Conservation (phyloP, 495 filamentous ascomycete genomes). For the Lindgomyces ingoldianus region DNA sequence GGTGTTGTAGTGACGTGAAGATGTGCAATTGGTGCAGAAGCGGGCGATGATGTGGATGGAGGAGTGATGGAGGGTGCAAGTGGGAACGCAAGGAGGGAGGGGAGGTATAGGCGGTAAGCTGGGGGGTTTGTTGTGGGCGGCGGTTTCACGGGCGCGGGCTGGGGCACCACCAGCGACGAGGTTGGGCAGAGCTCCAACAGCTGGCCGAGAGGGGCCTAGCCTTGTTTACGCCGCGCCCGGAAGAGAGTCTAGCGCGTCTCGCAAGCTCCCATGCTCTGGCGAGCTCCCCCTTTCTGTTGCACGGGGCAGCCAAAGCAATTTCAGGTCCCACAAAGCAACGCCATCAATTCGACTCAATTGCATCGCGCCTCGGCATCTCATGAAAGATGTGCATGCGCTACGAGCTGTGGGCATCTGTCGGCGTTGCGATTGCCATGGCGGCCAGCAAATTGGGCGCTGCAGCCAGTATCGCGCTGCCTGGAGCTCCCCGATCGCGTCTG, state of each 20-base stretch:
- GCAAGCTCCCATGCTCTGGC: slow-evolving; percentile 1
- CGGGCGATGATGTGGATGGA: slow-evolving; percentile 26
- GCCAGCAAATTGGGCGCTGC: neutral
- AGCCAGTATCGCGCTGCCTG: neutral
- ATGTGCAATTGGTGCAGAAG: slow-evolving; percentile 37
- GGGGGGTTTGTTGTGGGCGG: slow-evolving; percentile 20
- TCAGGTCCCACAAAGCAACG: neutral
- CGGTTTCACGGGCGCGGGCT: slow-evolving; percentile 16
- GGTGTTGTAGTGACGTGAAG: slow-evolving; percentile 8
- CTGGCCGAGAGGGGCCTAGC: slow-evolving; percentile 22
- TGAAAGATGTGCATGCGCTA: neutral
- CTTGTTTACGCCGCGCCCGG: slow-evolving; percentile 4
- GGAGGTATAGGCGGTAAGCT: slow-evolving; percentile 20
- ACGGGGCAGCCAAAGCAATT: neutral
- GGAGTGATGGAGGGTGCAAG: slow-evolving; percentile 18
- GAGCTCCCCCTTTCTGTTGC: slow-evolving; percentile 15
- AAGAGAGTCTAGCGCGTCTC: slow-evolving; percentile 7
- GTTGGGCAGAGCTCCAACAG: slow-evolving; percentile 33
- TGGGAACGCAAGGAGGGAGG: slow-evolving; percentile 4
- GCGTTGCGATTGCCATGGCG: neutral
- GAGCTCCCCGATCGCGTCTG: slow-evolving; percentile 3
- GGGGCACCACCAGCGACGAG: slow-evolving; percentile 11
- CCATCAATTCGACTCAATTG: neutral
- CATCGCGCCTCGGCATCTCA: neutral
- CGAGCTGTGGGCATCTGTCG: neutral